phyloP scores from a whole-genome alignment of 805 yeast genomes.

The Candida suzukii region DNA sequence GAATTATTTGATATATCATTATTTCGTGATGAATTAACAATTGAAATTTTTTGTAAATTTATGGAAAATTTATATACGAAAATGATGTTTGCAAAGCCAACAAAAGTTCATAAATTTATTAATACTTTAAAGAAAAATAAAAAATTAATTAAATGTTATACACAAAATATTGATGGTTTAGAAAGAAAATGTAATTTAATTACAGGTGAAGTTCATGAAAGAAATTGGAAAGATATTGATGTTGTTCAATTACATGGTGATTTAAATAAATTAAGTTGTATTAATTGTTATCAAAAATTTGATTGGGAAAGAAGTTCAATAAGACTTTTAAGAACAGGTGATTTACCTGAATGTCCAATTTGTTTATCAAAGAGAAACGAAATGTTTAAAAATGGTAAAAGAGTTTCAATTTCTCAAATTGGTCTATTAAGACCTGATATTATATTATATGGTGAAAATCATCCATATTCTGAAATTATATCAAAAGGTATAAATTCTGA shows the following conservation, averaged over 20 bases:
- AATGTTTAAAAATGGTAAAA: slow-evolving; percentile 61
- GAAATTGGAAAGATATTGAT: slow-evolving; percentile 55
- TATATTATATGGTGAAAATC: slow-evolving; percentile 90
- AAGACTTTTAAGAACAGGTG: slow-evolving; percentile 47
- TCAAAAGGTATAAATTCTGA: slow-evolving; percentile 66
- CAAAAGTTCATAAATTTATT: slow-evolving; percentile 78
- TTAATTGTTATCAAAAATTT: slow-evolving; percentile 51
- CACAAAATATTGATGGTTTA: slow-evolving; percentile 91
- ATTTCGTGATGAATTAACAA: slow-evolving; percentile 60
- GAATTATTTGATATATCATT: slow-evolving; percentile 86
- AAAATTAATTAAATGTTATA: slow-evolving; percentile 77
- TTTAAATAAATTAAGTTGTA: slow-evolving; percentile 68
- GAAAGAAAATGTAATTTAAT: slow-evolving; percentile 61
- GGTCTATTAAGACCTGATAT: slow-evolving; percentile 86
- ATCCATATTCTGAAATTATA: slow-evolving; percentile 77
- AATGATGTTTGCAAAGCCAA: slow-evolving; percentile 64
- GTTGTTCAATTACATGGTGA: slow-evolving; percentile 93
- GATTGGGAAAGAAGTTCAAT: slow-evolving; percentile 56
- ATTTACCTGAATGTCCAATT: slow-evolving; percentile 67
- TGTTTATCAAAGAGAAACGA: slow-evolving; percentile 54
- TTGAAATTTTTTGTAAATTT: slow-evolving; percentile 75
- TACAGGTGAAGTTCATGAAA: slow-evolving; percentile 48
- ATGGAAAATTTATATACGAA: slow-evolving; percentile 74
- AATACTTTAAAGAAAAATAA: slow-evolving; percentile 49
- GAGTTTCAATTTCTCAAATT: slow-evolving; percentile 60